Evolutionary conservation across 1,284 basidiomycete species (phyloP).

Genomic region (Cryptococcus sp.): DNA sequence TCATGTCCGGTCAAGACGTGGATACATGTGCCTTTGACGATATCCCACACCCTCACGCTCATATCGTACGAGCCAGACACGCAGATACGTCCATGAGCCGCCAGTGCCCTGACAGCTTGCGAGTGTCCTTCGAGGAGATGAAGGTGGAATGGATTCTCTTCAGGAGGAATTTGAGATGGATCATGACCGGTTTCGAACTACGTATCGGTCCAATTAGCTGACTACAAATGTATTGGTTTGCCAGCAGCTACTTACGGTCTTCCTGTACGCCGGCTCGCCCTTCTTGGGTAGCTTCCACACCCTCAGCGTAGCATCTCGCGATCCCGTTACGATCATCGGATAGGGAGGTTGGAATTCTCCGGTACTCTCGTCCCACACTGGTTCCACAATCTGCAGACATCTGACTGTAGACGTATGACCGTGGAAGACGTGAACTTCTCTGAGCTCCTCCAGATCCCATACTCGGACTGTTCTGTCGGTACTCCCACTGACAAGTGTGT

Average conservation of each 20-base stretch:
- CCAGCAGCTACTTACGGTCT: conserved; percentile 11
- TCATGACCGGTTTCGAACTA: neutral
- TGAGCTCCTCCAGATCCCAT: conserved; percentile 79
- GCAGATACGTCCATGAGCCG: conserved; percentile 80
- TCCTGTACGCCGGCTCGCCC: conserved; percentile 64
- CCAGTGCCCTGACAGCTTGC: conserved; percentile 87
- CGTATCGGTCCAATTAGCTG: no score
- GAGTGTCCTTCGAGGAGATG: conserved; percentile 82
- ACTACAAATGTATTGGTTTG: no score
- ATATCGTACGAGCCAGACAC: conserved; percentile 96
- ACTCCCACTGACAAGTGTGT: conserved; percentile 86
- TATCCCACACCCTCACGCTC: conserved; percentile 91
- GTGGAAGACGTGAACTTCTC: conserved; percentile 84
- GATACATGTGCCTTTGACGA: conserved; percentile 78
- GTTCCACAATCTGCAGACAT: conserved; percentile 54
- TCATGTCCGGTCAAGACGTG: conserved; percentile 82
- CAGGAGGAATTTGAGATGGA: conserved; percentile 37
- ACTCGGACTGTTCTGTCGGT: conserved; percentile 92
- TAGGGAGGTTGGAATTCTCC: conserved; percentile 56
- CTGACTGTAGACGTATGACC: conserved; percentile 89
- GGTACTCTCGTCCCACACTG: conserved; percentile 50
- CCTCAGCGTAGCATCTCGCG: conserved; percentile 81
- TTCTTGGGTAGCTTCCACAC: conserved; percentile 85
- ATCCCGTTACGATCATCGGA: conserved; percentile 87
- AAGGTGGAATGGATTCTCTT: conserved; percentile 87